Percentiles rank a stretch among this genome's conserved stretches.
Conservation (phyloP, 306 rosid species). For the Gastrolobium villosum region DNA sequence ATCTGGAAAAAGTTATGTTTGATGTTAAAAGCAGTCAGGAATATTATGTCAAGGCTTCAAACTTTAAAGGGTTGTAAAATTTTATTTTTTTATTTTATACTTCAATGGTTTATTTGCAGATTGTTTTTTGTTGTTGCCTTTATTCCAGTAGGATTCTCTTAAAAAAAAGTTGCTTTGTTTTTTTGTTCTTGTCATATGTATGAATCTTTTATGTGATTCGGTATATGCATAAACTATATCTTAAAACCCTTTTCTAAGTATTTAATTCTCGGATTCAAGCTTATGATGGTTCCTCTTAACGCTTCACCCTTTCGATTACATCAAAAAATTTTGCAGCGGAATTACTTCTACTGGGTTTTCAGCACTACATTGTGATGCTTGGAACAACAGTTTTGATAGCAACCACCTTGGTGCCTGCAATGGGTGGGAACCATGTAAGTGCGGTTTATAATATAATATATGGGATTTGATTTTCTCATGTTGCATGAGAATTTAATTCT, state of each 20-base stretch:
- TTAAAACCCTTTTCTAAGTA: constrained; percentile 5
- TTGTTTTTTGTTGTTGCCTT: constrained; percentile 47
- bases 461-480: no score
- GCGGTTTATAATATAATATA: neutral
- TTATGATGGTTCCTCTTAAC: constrained; percentile 2
- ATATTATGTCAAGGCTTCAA: constrained; percentile 21
- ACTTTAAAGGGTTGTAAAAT: constrained; percentile 20
- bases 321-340: constrained; percentile 63
- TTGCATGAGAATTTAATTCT: no score
- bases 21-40: constrained; percentile 39
- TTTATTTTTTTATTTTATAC: neutral
- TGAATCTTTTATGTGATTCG: constrained; percentile 37
- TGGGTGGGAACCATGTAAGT: constrained; percentile 93
- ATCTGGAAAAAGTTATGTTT: constrained; percentile 22
- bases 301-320: constrained; percentile 21
- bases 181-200: constrained; percentile 36
- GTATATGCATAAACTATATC: neutral
- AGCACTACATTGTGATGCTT: constrained; percentile 97
- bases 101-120: constrained; percentile 39
- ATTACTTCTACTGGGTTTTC: constrained; percentile 78
- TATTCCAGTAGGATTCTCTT: constrained; percentile 51
- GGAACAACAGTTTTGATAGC: constrained; percentile 89
- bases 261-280: constrained; percentile 9
- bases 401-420: constrained; percentile 72
- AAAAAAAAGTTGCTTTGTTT: constrained; percentile 24